A percentile compares a stretch with the other conserved stretches of the same genome.
phyloP scores from a whole-genome alignment of 345 rosid genomes.

The Jatropha curcas region DNA sequence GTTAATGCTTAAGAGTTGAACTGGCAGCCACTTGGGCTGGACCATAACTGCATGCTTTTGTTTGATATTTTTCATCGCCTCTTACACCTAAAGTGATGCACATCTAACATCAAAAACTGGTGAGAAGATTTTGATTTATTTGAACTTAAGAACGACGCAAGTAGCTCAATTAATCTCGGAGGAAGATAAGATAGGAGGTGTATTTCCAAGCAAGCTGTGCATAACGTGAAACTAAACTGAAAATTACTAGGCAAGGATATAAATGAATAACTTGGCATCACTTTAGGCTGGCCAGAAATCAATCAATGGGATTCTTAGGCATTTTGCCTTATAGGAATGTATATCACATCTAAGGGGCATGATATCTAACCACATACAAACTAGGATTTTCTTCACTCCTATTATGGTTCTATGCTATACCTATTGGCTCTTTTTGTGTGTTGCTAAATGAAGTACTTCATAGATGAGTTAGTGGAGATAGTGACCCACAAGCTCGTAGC shows the following conservation, averaged over 20 bases:
- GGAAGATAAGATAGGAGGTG: not conserved
- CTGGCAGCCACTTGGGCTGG: not conserved
- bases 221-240: not conserved
- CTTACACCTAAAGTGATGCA: not conserved
- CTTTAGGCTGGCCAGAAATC: not conserved
- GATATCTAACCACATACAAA: not conserved
- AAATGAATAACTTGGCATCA: not conserved
- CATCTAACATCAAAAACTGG: not conserved
- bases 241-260: not conserved
- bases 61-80: not conserved
- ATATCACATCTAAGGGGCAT: not conserved
- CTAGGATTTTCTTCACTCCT: not conserved
- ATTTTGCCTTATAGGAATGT: not conserved
- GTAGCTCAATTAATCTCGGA: conserved; percentile 1
- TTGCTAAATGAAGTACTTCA: not conserved
- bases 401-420: not conserved
- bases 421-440: not conserved
- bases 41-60: not conserved
- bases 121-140: not conserved
- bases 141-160: not conserved
- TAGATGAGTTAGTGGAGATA: not conserved
- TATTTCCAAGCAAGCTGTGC: not conserved
- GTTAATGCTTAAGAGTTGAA: not conserved
- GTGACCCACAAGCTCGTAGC: not conserved
- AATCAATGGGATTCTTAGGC: not conserved